These are phyloP conservation scores for Plasmodium cynomolgi DNA, from an alignment of 169 alveolate species.

Conservation along the genomic window DNA sequence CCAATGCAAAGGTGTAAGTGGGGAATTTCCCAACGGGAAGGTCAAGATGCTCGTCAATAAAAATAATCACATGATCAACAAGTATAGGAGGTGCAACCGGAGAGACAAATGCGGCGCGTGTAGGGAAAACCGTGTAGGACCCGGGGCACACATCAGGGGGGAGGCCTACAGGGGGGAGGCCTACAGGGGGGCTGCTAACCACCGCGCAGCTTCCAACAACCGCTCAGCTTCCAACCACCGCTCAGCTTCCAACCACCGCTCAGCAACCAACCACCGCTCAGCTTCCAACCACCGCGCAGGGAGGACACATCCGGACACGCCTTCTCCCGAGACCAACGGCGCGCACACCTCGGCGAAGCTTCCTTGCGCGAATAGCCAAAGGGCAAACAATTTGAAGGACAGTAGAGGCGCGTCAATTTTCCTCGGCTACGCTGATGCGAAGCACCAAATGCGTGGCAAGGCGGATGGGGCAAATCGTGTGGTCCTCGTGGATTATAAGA, in stretches of 20 bases:
- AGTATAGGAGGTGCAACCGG: not conserved
- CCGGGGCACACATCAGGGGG: not conserved
- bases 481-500: not conserved
- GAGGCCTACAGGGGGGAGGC: not conserved
- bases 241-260: not conserved
- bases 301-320: not conserved
- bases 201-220: no score
- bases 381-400: not conserved
- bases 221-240: not conserved
- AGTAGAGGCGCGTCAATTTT: not conserved
- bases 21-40: not conserved
- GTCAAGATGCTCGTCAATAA: constrained; percentile 8
- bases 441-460: not conserved
- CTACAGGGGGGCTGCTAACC: not conserved
- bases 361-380: not conserved
- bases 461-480: not conserved
- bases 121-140: not conserved
- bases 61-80: not conserved
- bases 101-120: not conserved
- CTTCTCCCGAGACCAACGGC: not conserved
- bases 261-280: not conserved
- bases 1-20: not conserved
- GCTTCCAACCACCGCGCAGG: not conserved
- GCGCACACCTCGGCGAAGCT: not conserved
- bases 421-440: not conserved